Evolutionary conservation across 495 filamentous ascomycete species (phyloP), one percentile per base, ranked within the genome.

Genomic region (Melanomma pulvis-pyrius): DNA sequence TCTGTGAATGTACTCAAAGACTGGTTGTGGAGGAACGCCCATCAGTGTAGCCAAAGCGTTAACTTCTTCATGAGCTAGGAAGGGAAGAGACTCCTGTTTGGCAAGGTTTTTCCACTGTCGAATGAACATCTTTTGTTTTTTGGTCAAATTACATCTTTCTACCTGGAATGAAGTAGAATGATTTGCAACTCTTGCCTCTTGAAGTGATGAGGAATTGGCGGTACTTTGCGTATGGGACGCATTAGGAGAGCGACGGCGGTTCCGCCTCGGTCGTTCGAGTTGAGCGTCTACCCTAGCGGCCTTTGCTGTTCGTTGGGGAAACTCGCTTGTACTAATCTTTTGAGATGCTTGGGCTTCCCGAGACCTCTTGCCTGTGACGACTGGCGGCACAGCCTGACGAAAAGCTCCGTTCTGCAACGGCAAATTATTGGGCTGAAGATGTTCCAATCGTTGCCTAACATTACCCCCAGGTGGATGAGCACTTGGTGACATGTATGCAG

Each of bases 41-140:
- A 61, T 19, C 29, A 71, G 34, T 0, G 54, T 71, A 25, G 68
- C 63, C 6, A 71, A n/a, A 2, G 63, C 63, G 12, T 32, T 56
- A 24, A 67, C 13, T 1, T 63, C 19, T n/a, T 67, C 64, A n/a
- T 8, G 36, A 13, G 68, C 32, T 7, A 59, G 57, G 29, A 36
- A 46, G 12, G 32, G 46, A 44, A 34, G 12, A 21, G 15, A 24
- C 8, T 36, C 22, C 5, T 29, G n/a, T n/a, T 47, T 29, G 19
- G 21, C 30, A 36, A 67, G 55, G 22, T 22, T 21, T 56, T 56
- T 24, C 63, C 59, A 67, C 13, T 50, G n/a, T 46, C 34, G 59
- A 19, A 64, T 67, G 32, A 64, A 67, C 1, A 17, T 55, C 19
- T 63, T 51, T 46, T 64, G 68, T 41, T 67, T 56, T 21, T 54